Conservation (phyloP, 192 early-diverging fungal genomes). For the Funneliformis geosporum region DNA sequence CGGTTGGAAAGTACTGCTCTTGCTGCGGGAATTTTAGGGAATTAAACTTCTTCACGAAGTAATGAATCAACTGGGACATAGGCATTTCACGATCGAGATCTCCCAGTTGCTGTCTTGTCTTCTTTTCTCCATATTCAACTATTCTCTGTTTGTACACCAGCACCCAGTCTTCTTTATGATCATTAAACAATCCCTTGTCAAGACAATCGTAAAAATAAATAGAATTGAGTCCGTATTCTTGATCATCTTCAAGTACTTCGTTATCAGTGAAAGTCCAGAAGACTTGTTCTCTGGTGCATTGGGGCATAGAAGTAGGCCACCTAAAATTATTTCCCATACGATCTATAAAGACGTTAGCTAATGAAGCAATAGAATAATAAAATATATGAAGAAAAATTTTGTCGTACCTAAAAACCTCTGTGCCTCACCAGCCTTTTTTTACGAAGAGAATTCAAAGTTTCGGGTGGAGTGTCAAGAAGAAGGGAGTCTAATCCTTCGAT, state of each 20-base stretch:
- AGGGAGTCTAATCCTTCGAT: background rate
- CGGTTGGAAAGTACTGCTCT: background rate
- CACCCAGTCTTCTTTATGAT: background rate
- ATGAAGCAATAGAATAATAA: background rate
- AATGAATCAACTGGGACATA: constrained; percentile 13
- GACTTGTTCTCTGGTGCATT: background rate
- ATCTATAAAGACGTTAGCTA: constrained; percentile 19
- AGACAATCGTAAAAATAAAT: constrained; percentile 8
- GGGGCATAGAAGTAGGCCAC: background rate
- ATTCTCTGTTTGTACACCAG: constrained; percentile 8
- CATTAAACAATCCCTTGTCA: background rate
- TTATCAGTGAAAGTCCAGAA: constrained; percentile 1
- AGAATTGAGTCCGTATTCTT: background rate
- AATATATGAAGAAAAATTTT: background rate
- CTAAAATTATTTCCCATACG: constrained; percentile 9
- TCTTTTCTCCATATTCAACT: constrained; percentile 1
- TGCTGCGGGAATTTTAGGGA: background rate
- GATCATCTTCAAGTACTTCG: background rate
- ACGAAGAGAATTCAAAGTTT: constrained; percentile 14
- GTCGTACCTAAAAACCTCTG: constrained; percentile 21
- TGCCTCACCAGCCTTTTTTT: background rate
- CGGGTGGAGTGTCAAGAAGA: constrained; percentile 12
- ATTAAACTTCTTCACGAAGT: constrained; percentile 18
- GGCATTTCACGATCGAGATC: constrained; percentile 4
- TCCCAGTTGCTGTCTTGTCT: background rate